Evolutionary conservation across 495 filamentous ascomycete species (phyloP).

Genomic region (Bathelium albidoporum): DNA sequence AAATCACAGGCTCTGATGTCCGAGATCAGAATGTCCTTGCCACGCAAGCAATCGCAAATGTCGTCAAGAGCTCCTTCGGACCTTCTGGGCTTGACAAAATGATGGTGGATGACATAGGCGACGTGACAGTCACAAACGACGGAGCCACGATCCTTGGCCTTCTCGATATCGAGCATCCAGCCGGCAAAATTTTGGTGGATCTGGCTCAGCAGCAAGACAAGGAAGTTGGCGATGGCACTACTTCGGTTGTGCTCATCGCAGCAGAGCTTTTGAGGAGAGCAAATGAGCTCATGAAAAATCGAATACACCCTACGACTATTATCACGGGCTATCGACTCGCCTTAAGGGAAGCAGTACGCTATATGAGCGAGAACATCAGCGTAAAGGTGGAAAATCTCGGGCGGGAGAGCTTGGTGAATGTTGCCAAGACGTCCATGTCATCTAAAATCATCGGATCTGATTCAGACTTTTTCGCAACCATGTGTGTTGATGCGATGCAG

Average conservation of each 20-base stretch:
- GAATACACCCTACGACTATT: conserved; percentile 98
- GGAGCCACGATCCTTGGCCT: conserved; percentile 92
- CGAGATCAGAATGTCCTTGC: conserved; percentile 94
- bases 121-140: conserved; percentile 99
- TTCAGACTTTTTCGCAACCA: conserved; percentile 92
- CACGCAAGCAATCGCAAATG: conserved; percentile 94
- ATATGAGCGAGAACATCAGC: conserved; percentile 96
- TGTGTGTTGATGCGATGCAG: conserved; percentile 94
- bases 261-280: conserved; percentile 87
- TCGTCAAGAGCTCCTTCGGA: conserved; percentile 96
- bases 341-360: conserved; percentile 91
- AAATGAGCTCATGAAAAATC: conserved; percentile 98
- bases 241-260: conserved; percentile 93
- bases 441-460: conserved; percentile 97
- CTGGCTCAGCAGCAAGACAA: conserved; percentile 98
- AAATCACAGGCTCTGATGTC: conserved; percentile 92
- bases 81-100: conserved; percentile 98
- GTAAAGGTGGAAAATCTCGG: conserved; percentile 87
- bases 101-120: conserved; percentile 99
- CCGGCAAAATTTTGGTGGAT: conserved; percentile 96
- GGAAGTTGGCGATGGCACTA: conserved; percentile 95
- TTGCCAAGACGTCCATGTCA: conserved; percentile 98
- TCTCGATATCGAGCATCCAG: conserved; percentile 93
- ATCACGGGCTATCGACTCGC: conserved; percentile 97
- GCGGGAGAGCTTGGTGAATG: conserved; percentile 80